Conservation (phyloP, 2,329 filamentous ascomycete genomes). For the Fusarium pseudonygamai region DNA sequence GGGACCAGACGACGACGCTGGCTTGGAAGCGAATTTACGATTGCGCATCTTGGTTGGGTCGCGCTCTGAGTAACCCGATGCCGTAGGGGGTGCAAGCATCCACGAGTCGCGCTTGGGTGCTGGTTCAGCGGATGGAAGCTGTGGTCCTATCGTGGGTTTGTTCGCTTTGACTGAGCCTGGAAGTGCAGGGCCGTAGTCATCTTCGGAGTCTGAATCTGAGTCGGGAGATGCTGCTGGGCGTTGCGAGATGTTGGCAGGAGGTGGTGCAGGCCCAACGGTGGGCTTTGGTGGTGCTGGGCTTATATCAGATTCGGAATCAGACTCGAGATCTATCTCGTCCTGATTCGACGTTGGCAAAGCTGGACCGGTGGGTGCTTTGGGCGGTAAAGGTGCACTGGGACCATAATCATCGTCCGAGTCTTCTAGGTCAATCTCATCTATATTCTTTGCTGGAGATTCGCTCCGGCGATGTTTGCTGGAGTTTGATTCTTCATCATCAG, state of each 20-base stretch:
- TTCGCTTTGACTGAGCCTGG: slow-evolving; percentile 59
- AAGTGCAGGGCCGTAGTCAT: slow-evolving; percentile 69
- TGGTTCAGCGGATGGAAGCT: slow-evolving; percentile 48
- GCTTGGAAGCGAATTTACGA: slow-evolving; percentile 81
- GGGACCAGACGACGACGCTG: slow-evolving; percentile 48
- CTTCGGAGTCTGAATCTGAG: slow-evolving; percentile 57
- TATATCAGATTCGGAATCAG: slow-evolving; percentile 49
- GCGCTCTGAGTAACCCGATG: slow-evolving; percentile 65
- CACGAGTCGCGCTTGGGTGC: slow-evolving; percentile 80
- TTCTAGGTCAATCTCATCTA: slow-evolving; percentile 59
- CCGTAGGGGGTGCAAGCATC: slow-evolving; percentile 78
- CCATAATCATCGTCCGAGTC: slow-evolving; percentile 56
- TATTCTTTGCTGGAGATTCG: slow-evolving; percentile 50
- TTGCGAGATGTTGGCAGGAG: slow-evolving; percentile 44
- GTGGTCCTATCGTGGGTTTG: slow-evolving; percentile 55
- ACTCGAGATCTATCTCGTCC: slow-evolving; percentile 55
- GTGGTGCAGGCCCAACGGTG: slow-evolving; percentile 47
- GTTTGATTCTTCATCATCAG: slow-evolving; percentile 48
- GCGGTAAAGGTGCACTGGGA: slow-evolving; percentile 45
- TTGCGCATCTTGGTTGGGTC: slow-evolving; percentile 87
- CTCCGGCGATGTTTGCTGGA: slow-evolving; percentile 55
- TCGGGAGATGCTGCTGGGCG: slow-evolving; percentile 46
- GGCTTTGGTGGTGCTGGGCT: slow-evolving; percentile 50
- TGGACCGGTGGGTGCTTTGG: slow-evolving; percentile 37
- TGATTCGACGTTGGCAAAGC: slow-evolving; percentile 44